A percentile compares a stretch with the other conserved stretches of the same genome.
Evolutionary conservation across 345 rosid genomes (phyloP).

Genomic region (Eucalyptus caleyi): DNA sequence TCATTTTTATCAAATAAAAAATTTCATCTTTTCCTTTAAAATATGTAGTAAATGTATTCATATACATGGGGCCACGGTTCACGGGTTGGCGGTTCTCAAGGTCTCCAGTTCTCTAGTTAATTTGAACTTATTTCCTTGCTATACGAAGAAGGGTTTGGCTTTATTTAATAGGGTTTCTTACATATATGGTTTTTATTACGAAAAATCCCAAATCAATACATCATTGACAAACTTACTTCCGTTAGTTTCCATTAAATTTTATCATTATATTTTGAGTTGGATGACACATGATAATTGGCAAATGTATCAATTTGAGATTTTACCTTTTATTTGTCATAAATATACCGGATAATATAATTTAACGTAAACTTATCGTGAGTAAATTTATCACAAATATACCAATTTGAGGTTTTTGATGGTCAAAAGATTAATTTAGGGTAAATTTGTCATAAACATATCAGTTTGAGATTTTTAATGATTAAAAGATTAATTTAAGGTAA

Average conservation of each 20-base stretch:
- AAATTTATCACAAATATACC: rapidly evolving
- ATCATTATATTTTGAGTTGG: rapidly evolving
- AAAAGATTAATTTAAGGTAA: rapidly evolving
- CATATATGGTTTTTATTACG: rapidly evolving
- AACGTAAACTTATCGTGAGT: rapidly evolving
- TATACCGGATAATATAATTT: rapidly evolving
- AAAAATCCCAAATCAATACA: rapidly evolving
- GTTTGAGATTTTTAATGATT: rapidly evolving
- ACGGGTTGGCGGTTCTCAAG: not conserved
- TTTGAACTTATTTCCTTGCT: rapidly evolving
- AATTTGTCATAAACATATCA: rapidly evolving
- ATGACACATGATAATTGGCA: rapidly evolving
- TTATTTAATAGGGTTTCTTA: not conserved
- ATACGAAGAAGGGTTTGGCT: not conserved
- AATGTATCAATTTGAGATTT: rapidly evolving
- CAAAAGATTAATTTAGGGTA: rapidly evolving
- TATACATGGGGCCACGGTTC: not conserved
- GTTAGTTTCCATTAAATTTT: rapidly evolving
- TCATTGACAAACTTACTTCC: rapidly evolving
- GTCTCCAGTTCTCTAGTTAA: not conserved
- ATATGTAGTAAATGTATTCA: not conserved
- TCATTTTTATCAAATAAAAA: not conserved
- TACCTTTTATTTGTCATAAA: rapidly evolving
- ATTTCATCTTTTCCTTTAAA: not conserved
- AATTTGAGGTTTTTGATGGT: too few relatives aligned